phyloP scores from a whole-genome alignment of 495 filamentous ascomycete genomes.

The Penicillium steckii region DNA sequence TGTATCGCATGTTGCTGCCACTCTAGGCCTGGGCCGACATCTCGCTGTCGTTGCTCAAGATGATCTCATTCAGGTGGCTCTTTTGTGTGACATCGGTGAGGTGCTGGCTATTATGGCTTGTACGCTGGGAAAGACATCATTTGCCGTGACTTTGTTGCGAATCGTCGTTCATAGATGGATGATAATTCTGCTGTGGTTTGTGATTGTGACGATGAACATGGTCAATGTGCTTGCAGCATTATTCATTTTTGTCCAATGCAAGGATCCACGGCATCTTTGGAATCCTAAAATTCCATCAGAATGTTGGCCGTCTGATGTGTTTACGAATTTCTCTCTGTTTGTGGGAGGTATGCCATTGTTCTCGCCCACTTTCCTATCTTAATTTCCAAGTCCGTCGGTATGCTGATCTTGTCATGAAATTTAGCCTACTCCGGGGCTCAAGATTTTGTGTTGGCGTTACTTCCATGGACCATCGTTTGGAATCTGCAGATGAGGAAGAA shows the following conservation, averaged over 20 bases:
- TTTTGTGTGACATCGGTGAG: constrained; percentile 22
- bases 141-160: constrained; percentile 19
- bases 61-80: constrained; percentile 18
- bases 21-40: constrained; percentile 17
- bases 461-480: constrained; percentile 24
- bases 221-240: constrained; percentile 18
- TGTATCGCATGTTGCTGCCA: constrained; percentile 23
- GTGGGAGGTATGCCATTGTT: constrained; percentile 13
- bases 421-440: constrained; percentile 23
- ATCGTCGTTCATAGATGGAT: constrained; percentile 22
- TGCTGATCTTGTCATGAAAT: background rate
- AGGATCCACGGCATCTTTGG: constrained; percentile 21
- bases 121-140: constrained; percentile 21
- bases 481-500: constrained; percentile 23
- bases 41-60: constrained; percentile 11
- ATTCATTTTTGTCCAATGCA: constrained; percentile 19
- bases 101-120: constrained; percentile 23
- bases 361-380: background rate
- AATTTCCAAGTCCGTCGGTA: background rate
- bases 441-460: constrained; percentile 18
- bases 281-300: constrained; percentile 19
- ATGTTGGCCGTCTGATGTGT: constrained; percentile 18
- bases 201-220: constrained; percentile 23
- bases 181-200: constrained; percentile 16
- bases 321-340: constrained; percentile 21